Percentiles rank a stretch among this genome's conserved stretches.
These are phyloP conservation scores for Rhizopogon salebrosus DNA, from an alignment of 768 basidiomycete genomes.

Conservation along the genomic window DNA sequence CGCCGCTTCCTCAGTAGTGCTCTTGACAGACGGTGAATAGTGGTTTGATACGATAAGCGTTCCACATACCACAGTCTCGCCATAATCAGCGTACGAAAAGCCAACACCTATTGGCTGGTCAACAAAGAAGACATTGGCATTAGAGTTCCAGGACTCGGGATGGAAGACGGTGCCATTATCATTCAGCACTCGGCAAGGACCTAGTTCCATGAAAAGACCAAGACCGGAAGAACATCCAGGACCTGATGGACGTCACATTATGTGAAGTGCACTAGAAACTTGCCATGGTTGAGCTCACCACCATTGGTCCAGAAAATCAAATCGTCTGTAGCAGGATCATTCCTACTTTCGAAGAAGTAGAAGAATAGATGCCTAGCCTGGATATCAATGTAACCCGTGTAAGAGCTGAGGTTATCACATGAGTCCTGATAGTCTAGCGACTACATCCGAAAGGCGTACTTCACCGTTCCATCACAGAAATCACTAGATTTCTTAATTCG, in stretches of 20 bases:
- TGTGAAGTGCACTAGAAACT: neutral
- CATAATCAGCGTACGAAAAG: conserved; percentile 41
- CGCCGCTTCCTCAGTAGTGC: conserved; percentile 62
- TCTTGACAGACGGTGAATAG: conserved; percentile 26
- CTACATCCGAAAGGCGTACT: conserved; percentile 19
- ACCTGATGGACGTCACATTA: conserved; percentile 9
- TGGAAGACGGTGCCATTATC: conserved; percentile 48
- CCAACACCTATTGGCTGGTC: conserved; percentile 44
- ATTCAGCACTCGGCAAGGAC: conserved; percentile 62
- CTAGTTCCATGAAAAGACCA: conserved; percentile 70
- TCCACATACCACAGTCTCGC: conserved; percentile 32
- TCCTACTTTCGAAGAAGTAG: conserved; percentile 72
- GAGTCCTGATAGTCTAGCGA: neutral
- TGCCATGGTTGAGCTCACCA: conserved; percentile 36
- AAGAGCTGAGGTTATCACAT: conserved; percentile 32
- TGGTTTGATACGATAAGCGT: conserved; percentile 1
- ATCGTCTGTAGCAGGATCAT: conserved; percentile 50
- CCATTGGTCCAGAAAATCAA: conserved; percentile 58
- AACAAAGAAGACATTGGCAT: conserved; percentile 47
- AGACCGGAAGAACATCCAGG: conserved; percentile 55
- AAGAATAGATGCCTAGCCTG: conserved; percentile 64
- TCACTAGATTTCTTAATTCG: conserved; percentile 32
- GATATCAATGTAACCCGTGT: conserved; percentile 66
- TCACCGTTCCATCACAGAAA: conserved; percentile 38
- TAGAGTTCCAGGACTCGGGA: conserved; percentile 62